Evolutionary conservation across 2,329 filamentous ascomycete species (phyloP).

Genomic region (Spiromastix sp.): DNA sequence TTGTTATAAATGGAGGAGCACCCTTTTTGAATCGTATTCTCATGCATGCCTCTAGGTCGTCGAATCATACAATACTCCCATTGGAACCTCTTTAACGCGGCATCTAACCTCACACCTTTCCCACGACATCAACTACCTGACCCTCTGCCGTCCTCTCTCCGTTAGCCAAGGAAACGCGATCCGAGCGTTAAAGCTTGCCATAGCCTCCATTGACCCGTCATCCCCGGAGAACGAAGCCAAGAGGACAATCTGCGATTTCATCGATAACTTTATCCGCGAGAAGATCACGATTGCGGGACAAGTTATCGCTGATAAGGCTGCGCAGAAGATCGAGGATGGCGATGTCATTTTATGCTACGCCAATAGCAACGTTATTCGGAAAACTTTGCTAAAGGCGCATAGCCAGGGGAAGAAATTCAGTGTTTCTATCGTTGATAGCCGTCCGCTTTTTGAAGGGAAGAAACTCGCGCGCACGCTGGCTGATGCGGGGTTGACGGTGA

Average conservation of each 20-base stretch:
- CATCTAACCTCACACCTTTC: constrained; percentile 89
- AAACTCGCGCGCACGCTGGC: constrained; percentile 62
- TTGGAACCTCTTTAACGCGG: constrained; percentile 71
- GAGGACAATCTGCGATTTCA: constrained; percentile 62
- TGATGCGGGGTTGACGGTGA: constrained; percentile 60
- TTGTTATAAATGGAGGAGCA: no score
- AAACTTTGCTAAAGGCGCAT: constrained; percentile 65
- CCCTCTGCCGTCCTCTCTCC: constrained; percentile 87
- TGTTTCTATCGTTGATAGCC: constrained; percentile 73
- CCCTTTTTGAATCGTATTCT: not conserved
- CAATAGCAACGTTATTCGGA: constrained; percentile 75
- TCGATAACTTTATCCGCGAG: constrained; percentile 84
- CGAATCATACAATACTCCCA: constrained; percentile 80
- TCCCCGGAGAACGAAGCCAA: constrained; percentile 75
- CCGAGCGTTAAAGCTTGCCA: constrained; percentile 83
- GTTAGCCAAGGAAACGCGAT: constrained; percentile 97
- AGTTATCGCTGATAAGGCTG: constrained; percentile 69
- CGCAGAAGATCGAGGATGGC: constrained; percentile 63
- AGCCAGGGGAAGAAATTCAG: constrained; percentile 62
- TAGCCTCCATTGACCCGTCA: constrained; percentile 82
- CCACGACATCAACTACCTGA: constrained; percentile 90
- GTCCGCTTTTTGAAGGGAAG: constrained; percentile 59
- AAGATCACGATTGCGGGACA: constrained; percentile 79
- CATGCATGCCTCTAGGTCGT: constrained; percentile 55
- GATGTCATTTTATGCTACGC: constrained; percentile 82